Conservation (phyloP, 345 rosid species). For the Mercurialis annua region DNA sequence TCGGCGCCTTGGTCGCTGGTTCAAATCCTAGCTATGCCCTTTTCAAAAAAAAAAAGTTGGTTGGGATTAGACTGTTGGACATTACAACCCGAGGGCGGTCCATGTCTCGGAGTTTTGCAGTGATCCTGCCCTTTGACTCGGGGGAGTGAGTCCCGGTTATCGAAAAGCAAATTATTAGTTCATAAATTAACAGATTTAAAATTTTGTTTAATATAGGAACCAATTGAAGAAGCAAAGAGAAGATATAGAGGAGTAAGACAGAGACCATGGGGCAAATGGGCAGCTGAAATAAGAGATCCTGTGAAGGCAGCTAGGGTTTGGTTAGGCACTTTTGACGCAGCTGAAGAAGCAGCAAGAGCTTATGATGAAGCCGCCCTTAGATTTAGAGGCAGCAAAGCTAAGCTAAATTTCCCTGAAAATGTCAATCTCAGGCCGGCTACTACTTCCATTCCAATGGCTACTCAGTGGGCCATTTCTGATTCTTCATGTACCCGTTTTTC, state of each 20-base stretch:
- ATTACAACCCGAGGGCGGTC: no score
- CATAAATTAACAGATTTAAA: no score
- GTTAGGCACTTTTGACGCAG: constrained; percentile 84
- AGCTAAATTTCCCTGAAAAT: constrained; percentile 94
- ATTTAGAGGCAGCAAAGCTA: constrained; percentile 89
- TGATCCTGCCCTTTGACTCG: no score
- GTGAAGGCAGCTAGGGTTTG: constrained; percentile 85
- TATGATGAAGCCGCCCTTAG: constrained; percentile 82
- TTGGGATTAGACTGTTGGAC: no score
- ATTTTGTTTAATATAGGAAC: no score
- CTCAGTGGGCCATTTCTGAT: constrained; percentile 35
- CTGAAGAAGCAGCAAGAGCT: constrained; percentile 89
- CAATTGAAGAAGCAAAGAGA: constrained; percentile 49
- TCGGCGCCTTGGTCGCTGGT: no score
- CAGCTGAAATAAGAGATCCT: constrained; percentile 90
- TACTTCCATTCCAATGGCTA: constrained; percentile 19
- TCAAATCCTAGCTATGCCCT: no score
- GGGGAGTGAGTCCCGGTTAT: no score
- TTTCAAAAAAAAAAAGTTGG: no score
- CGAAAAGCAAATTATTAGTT: no score
- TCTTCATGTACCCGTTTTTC: constrained; percentile 34
- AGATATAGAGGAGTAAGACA: constrained; percentile 85
- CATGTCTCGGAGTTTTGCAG: no score
- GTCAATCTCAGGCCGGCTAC: constrained; percentile 52
- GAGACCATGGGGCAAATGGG: constrained; percentile 97